Evolutionary conservation across 768 basidiomycete genomes (phyloP), one percentile per base, ranked within the genome.

Genomic region (Boletus rubescentipes): DNA sequence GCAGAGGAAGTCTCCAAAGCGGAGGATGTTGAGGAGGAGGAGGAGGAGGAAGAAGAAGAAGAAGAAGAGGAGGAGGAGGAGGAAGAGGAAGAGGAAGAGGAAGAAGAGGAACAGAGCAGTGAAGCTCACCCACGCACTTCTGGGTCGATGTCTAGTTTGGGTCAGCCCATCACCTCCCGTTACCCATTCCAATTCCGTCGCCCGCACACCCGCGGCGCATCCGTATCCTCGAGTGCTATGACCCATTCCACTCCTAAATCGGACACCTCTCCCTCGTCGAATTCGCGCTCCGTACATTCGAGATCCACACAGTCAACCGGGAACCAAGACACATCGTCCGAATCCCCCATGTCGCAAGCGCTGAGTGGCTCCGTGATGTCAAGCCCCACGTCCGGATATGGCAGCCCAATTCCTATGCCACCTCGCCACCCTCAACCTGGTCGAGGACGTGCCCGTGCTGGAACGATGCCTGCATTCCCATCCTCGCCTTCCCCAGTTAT

Each of bases 61-160:
- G 65, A 65, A 0, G 76, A 71, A 0, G 78, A 75, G 0, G 75
- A 75, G 0, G 77, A 72, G 2, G 75, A 68, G 1, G 79, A 76
- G 12, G 81, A 80, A 35, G 79, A 73, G 1, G 79, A 74, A 4
- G 73, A 65, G 12, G 72, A 59, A 2, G 71, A 62, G 14, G 73
- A 68, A 21, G 75, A 72, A 21, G 57, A 37, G 5, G 72, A 68
- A 38, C 73, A 72, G 39, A 74, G 73, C 47, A 79, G 77, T 41
- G 77, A 76, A 38, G 85, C 85, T 0, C 80, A 84, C 5, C 83
- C 82, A 38, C 78, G 85, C 16, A 86, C 82, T 5, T 90, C 89
- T 0, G 88, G 84, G 18, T 93, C 91, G 9, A 84, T 93, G 85
- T 93, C 91, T 4, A 89, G 87, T 56, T 79, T 93, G 6, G 91